These are phyloP conservation scores for Periconia macrospinosa DNA, from an alignment of 2,329 filamentous ascomycete genomes.

Conservation along the genomic window DNA sequence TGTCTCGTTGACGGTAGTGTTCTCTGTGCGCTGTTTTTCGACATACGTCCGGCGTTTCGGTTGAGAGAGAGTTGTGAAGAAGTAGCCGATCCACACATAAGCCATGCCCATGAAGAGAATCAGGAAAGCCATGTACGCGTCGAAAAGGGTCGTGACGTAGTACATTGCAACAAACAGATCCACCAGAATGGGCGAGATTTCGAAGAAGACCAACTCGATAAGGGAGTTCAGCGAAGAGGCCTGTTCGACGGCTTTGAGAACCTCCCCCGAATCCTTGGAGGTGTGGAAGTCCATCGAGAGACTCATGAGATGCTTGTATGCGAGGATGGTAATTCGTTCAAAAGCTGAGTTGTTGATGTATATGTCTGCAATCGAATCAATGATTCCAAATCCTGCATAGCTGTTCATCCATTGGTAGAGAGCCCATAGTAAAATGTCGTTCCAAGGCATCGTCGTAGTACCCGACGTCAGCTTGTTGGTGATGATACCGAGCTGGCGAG, in stretches of 20 bases:
- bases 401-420: constrained; percentile 52
- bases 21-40: constrained; percentile 53
- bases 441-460: constrained; percentile 54
- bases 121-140: constrained; percentile 52
- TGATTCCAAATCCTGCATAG: constrained; percentile 53
- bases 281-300: constrained; percentile 72
- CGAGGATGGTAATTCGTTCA: constrained; percentile 59
- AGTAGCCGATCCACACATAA: constrained; percentile 57
- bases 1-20: constrained; percentile 59
- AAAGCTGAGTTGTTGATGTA: constrained; percentile 62
- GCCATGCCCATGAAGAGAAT: constrained; percentile 42
- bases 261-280: constrained; percentile 64
- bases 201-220: constrained; percentile 62
- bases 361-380: constrained; percentile 56
- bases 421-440: constrained; percentile 56
- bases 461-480: constrained; percentile 67
- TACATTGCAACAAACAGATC: constrained; percentile 64
- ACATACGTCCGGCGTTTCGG: constrained; percentile 44
- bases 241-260: constrained; percentile 67
- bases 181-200: constrained; percentile 62
- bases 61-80: constrained; percentile 47
- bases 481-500: constrained; percentile 79
- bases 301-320: constrained; percentile 69
- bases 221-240: constrained; percentile 63
- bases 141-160: constrained; percentile 65